Evolutionary conservation across 2,329 filamentous ascomycete genomes (phyloP).

Genomic region (Penicillium glabrum): DNA sequence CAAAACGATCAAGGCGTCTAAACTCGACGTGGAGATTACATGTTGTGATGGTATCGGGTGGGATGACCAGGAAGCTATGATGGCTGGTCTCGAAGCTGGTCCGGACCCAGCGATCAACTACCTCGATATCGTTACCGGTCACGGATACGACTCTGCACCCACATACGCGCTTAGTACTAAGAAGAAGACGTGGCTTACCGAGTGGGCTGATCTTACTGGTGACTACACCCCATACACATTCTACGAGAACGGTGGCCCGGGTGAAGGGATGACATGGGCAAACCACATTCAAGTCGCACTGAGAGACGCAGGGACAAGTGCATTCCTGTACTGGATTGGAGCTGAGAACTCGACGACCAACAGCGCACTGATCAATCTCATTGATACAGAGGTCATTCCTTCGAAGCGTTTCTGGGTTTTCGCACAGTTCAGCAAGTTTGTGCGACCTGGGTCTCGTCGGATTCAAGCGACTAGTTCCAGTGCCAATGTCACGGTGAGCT

Average conservation of each 20-base stretch:
- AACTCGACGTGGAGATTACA: slow-evolving; percentile 41
- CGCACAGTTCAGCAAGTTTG: slow-evolving; percentile 1
- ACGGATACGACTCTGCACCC: slow-evolving; percentile 45
- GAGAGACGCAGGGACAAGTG: slow-evolving; percentile 48
- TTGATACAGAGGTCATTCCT: slow-evolving; percentile 2
- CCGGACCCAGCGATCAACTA: slow-evolving; percentile 34
- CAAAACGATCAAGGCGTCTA: slow-evolving; percentile 37
- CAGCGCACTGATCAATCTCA: background rate
- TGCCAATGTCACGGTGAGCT: background rate
- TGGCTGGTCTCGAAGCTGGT: slow-evolving; percentile 34
- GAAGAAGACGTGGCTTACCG: slow-evolving; percentile 53
- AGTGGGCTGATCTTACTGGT: slow-evolving; percentile 50
- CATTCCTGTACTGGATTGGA: slow-evolving; percentile 59
- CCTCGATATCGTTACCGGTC: slow-evolving; percentile 40
- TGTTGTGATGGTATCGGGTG: slow-evolving; percentile 50
- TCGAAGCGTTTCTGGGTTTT: slow-evolving; percentile 1
- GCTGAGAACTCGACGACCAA: slow-evolving; percentile 6
- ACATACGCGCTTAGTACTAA: slow-evolving; percentile 43
- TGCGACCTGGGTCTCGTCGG: background rate
- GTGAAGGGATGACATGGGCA: slow-evolving; percentile 56
- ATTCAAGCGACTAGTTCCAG: background rate
- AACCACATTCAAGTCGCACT: slow-evolving; percentile 53
- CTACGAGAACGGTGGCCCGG: slow-evolving; percentile 29
- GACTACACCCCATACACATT: slow-evolving; percentile 34
- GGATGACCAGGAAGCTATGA: slow-evolving; percentile 39